Evolutionary conservation across 371 early-diverging fungal genomes (phyloP).

Genomic region (Entomophthora muscae): DNA sequence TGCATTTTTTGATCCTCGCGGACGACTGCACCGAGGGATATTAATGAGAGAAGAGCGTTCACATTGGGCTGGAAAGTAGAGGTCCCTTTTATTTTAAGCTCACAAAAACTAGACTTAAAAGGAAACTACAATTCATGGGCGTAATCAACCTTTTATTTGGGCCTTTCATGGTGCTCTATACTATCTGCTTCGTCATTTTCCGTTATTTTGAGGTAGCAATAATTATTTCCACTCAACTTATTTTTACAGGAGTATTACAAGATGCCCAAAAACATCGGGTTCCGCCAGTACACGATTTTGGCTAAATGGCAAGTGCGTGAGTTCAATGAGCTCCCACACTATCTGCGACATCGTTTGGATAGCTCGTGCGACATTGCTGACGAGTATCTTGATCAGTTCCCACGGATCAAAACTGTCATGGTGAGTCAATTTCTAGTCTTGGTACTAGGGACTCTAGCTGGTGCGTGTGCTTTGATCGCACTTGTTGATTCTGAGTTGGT

Average conservation of each 20-base stretch:
- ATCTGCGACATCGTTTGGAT: slow-evolving; percentile 59
- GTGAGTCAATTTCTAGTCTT: slow-evolving; percentile 76
- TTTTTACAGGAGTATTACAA: slow-evolving; percentile 57
- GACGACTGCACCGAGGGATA: background rate
- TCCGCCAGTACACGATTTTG: slow-evolving; percentile 67
- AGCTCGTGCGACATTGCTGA: slow-evolving; percentile 49
- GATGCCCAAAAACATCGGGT: slow-evolving; percentile 64
- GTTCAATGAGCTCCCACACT: slow-evolving; percentile 90
- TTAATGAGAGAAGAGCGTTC: slow-evolving; percentile 23
- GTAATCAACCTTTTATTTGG: slow-evolving; percentile 61
- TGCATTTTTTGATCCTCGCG: slow-evolving; percentile 7
- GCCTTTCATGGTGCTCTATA: slow-evolving; percentile 71
- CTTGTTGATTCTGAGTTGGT: slow-evolving; percentile 74
- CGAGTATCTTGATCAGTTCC: slow-evolving; percentile 77
- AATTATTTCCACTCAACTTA: background rate
- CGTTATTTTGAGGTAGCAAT: slow-evolving; percentile 74
- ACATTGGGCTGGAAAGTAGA: slow-evolving; percentile 36
- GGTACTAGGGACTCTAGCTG: slow-evolving; percentile 75
- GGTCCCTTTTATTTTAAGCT: background rate
- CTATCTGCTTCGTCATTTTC: slow-evolving; percentile 76
- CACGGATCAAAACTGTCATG: slow-evolving; percentile 57
- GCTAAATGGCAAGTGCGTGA: slow-evolving; percentile 88
- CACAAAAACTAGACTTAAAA: slow-evolving; percentile 29
- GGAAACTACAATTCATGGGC: slow-evolving; percentile 76
- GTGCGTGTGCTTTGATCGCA: slow-evolving; percentile 60